phyloP scores from a whole-genome alignment of 2,329 filamentous ascomycete species.

The Colletotrichum nymphaeae region DNA sequence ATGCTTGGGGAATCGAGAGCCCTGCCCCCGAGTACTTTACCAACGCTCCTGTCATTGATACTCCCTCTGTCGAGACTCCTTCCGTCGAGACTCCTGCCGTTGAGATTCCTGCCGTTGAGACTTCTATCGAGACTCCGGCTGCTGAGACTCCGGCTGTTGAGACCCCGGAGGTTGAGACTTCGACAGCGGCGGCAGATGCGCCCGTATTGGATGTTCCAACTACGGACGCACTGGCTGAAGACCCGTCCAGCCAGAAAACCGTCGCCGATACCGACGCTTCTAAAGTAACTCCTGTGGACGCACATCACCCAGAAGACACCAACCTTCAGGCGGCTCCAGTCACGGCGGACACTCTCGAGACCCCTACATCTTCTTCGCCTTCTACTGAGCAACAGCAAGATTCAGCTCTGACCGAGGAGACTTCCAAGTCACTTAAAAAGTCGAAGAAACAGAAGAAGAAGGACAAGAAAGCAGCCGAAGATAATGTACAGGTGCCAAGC shows the following conservation, averaged over 20 bases:
- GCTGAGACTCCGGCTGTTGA: not conserved
- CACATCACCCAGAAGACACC: constrained; percentile 5
- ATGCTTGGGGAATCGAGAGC: not conserved
- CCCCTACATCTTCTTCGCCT: constrained; percentile 15
- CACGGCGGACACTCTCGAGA: not conserved
- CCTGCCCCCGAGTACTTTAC: not conserved
- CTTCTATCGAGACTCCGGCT: constrained; percentile 1
- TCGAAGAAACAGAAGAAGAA: constrained; percentile 37
- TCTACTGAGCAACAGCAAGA: constrained; percentile 8
- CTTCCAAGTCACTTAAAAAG: constrained; percentile 16
- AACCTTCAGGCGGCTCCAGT: not conserved
- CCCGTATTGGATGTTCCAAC: too few relatives aligned
- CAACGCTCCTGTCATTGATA: not conserved
- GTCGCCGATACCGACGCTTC: not conserved
- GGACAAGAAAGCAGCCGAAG: constrained; percentile 36
- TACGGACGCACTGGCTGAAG: not conserved
- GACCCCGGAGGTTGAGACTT: not conserved
- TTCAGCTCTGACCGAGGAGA: constrained; percentile 8
- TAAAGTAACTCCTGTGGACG: not conserved
- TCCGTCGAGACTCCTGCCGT: not conserved
- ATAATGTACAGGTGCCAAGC: not conserved
- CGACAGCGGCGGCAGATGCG: not conserved
- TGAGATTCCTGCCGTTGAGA: constrained; percentile 9
- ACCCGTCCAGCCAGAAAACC: not conserved
- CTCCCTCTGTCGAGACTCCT: not conserved